These are phyloP conservation scores for Gillenia trifoliata DNA, from an alignment of 306 rosid species.

Conservation along the genomic window DNA sequence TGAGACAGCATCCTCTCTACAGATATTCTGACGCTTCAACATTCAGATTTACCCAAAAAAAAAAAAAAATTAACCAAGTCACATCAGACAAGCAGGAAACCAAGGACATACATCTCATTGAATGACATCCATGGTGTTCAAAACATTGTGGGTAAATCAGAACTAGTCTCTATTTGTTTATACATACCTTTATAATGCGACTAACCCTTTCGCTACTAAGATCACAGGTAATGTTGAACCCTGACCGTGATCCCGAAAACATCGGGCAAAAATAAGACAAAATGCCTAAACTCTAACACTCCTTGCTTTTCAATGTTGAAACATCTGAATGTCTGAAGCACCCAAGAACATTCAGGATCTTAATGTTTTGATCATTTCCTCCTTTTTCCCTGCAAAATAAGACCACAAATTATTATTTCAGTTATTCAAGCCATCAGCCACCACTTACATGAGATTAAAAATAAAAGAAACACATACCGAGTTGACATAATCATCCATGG, in stretches of 20 bases:
- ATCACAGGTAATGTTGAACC: background rate
- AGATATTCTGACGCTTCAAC: no score
- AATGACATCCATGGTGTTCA: background rate
- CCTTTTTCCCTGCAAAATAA: slow-evolving; percentile 68
- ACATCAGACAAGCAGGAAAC: background rate
- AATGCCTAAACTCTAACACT: slow-evolving; percentile 1
- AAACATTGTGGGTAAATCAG: background rate
- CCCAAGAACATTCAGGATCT: background rate
- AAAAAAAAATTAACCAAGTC: background rate
- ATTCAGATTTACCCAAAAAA: no score
- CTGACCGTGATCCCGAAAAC: background rate
- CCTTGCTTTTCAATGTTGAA: background rate
- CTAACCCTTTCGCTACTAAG: background rate
- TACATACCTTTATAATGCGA: background rate
- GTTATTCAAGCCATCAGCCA: slow-evolving; percentile 11
- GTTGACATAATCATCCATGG: slow-evolving; percentile 72
- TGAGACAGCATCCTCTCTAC: no score
- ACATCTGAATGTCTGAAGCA: background rate
- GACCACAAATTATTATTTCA: slow-evolving; percentile 1
- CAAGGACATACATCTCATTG: background rate
- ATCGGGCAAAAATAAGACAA: background rate
- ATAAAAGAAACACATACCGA: slow-evolving; percentile 40
- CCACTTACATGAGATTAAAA: background rate
- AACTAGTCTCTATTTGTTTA: background rate
- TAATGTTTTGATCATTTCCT: slow-evolving; percentile 39